Evolutionary conservation across 1,284 basidiomycete species (phyloP).

Genomic region (Heimioporus retisporus): DNA sequence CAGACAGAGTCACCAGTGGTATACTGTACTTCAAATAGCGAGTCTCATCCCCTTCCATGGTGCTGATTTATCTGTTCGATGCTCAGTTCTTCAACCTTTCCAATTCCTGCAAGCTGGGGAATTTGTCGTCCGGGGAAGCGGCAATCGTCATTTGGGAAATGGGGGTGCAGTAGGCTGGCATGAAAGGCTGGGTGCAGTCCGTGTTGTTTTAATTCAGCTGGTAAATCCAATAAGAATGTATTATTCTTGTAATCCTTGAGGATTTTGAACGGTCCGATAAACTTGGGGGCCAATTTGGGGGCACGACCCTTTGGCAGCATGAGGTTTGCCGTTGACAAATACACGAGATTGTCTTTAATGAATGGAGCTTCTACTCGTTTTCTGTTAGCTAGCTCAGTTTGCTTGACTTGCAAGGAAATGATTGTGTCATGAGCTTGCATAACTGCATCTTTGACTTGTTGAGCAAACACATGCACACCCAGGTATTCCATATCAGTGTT

Average conservation of each 20-base stretch:
- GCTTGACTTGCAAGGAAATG: constrained; percentile 38
- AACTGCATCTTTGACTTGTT: constrained; percentile 34
- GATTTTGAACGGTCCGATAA: constrained; percentile 44
- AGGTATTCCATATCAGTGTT: constrained; percentile 37
- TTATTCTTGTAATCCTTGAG: constrained; percentile 38
- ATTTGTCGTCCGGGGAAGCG: constrained; percentile 36
- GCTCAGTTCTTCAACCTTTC: background rate
- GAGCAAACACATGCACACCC: constrained; percentile 37
- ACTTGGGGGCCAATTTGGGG: constrained; percentile 48
- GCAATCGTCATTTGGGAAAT: constrained; percentile 42
- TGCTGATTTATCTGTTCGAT: background rate
- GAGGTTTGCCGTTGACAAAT: constrained; percentile 47
- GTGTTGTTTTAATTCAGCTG: constrained; percentile 29
- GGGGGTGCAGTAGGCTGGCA: constrained; percentile 38
- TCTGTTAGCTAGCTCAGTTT: constrained; percentile 39
- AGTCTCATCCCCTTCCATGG: background rate
- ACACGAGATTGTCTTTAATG: constrained; percentile 38
- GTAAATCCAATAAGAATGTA: constrained; percentile 33
- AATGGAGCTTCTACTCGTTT: constrained; percentile 28
- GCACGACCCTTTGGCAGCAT: constrained; percentile 35
- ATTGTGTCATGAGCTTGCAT: constrained; percentile 43
- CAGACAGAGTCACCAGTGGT: background rate
- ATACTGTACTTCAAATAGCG: background rate
- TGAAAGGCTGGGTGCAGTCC: constrained; percentile 47
- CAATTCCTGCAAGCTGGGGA: background rate